Percentiles rank a stretch among this genome's conserved stretches.
phyloP scores from a whole-genome alignment of 169 alveolate genomes.

The Eimeria brunetti region DNA sequence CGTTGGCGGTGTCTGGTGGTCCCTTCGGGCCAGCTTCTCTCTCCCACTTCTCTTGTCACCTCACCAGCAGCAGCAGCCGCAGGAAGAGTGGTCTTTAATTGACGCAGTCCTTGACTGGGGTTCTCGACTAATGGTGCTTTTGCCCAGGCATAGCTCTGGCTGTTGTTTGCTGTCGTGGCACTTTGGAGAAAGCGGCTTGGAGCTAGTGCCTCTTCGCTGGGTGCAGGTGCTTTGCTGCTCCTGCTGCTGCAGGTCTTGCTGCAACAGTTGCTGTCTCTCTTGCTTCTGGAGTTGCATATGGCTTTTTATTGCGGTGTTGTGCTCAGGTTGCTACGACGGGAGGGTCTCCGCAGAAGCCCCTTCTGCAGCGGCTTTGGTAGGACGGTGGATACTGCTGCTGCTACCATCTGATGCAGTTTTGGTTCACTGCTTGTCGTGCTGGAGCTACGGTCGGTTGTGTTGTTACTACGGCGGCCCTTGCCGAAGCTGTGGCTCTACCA shows the following conservation, averaged over 20 bases:
- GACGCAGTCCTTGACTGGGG: constrained; percentile 34
- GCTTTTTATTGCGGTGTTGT: not conserved
- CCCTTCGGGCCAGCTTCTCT: not conserved
- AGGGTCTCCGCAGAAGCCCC: constrained; percentile 5
- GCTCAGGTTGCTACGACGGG: constrained; percentile 1
- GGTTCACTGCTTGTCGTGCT: not conserved
- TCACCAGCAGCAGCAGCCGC: constrained; percentile 31
- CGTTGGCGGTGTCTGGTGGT: not conserved
- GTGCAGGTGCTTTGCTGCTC: constrained; percentile 14
- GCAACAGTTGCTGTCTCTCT: not conserved
- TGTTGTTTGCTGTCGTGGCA: constrained; percentile 22
- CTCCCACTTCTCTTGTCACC: not conserved
- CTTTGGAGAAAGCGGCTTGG: not conserved
- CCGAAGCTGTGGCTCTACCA: not conserved
- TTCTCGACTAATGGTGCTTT: not conserved
- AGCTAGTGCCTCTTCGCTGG: constrained; percentile 12
- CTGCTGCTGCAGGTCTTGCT: not conserved
- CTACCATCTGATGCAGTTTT: not conserved
- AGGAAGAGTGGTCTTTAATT: not conserved
- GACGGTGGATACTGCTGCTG: not conserved
- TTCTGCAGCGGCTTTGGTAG: constrained; percentile 34
- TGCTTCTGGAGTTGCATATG: not conserved
- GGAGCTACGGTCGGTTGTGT: not conserved
- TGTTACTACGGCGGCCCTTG: not conserved
- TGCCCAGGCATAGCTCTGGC: constrained; percentile 13